Conservation (phyloP, 371 early-diverging fungal genomes). For the Mucor mucedo region DNA sequence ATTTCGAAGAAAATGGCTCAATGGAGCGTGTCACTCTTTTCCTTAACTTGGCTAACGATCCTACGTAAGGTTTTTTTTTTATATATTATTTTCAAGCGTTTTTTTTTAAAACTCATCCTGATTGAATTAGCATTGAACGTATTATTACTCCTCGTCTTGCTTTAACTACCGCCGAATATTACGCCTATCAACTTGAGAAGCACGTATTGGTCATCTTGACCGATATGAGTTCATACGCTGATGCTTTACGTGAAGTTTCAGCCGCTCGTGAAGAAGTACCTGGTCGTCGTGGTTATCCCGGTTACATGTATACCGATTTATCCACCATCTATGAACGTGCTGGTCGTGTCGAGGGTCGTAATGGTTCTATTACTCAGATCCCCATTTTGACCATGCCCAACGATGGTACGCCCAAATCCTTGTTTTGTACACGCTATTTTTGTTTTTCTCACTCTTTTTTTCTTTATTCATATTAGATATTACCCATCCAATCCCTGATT, state of each 20-base stretch:
- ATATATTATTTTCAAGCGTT: constrained; percentile 4
- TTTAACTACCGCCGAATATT: constrained; percentile 99
- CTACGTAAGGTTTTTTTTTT: constrained; percentile 75
- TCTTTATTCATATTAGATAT: constrained; percentile 76
- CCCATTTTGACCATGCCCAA: constrained; percentile 99
- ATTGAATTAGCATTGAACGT: constrained; percentile 89
- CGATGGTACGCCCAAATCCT: constrained; percentile 78
- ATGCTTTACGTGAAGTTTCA: constrained; percentile 99
- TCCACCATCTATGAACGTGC: constrained; percentile 99
- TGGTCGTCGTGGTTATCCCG: constrained; percentile 99
- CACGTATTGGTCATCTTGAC: constrained; percentile 99
- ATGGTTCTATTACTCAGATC: constrained; percentile 99
- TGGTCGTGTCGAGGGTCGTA: constrained; percentile 99
- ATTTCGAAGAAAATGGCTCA: constrained; percentile 99
- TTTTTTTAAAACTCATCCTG: neutral
- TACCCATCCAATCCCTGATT: constrained; percentile 99
- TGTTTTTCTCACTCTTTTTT: neutral
- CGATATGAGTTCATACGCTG: constrained; percentile 99
- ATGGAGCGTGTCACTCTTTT: constrained; percentile 99
- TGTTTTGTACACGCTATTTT: neutral
- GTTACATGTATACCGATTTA: constrained; percentile 99
- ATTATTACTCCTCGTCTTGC: constrained; percentile 99
- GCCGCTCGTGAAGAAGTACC: constrained; percentile 99
- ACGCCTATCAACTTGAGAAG: constrained; percentile 99
- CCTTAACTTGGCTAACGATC: constrained; percentile 99